phyloP scores from a whole-genome alignment of 345 rosid genomes.

The Lepidium sativum region DNA sequence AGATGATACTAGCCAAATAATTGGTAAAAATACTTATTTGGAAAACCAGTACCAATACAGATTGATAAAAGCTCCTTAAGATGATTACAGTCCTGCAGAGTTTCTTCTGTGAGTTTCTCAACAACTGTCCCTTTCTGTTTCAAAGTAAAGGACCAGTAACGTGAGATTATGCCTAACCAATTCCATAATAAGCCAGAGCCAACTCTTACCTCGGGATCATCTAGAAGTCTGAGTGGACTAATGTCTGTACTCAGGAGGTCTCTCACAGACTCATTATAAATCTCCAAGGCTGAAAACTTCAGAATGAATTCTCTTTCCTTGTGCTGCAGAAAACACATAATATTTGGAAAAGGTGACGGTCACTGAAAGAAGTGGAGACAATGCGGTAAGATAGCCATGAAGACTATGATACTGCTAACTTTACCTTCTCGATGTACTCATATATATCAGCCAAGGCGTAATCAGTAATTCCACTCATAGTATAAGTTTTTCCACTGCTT shows the following conservation, averaged over 20 bases:
- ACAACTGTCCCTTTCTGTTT: constrained; percentile 81
- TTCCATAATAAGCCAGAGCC: constrained; percentile 21
- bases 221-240: constrained; percentile 78
- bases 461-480: constrained; percentile 84
- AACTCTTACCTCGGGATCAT: constrained; percentile 80
- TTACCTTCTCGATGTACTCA: constrained; percentile 65
- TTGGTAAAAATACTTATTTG: not conserved
- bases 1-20: not conserved
- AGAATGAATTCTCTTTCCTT: constrained; percentile 69
- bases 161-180: not conserved
- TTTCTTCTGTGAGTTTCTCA: constrained; percentile 83
- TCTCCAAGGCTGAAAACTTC: constrained; percentile 92
- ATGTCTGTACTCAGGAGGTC: constrained; percentile 70
- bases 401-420: not conserved
- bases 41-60: constrained; percentile 55
- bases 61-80: constrained; percentile 61
- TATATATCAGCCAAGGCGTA: constrained; percentile 69
- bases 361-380: not conserved
- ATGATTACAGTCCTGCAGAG: constrained; percentile 60
- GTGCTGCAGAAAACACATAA: constrained; percentile 40
- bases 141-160: constrained; percentile 18
- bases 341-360: not conserved
- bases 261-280: constrained; percentile 89
- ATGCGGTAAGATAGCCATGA: not conserved
- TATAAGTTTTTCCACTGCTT: constrained; percentile 92